phyloP scores from a whole-genome alignment of 768 basidiomycete genomes.

The Russula abietina region DNA sequence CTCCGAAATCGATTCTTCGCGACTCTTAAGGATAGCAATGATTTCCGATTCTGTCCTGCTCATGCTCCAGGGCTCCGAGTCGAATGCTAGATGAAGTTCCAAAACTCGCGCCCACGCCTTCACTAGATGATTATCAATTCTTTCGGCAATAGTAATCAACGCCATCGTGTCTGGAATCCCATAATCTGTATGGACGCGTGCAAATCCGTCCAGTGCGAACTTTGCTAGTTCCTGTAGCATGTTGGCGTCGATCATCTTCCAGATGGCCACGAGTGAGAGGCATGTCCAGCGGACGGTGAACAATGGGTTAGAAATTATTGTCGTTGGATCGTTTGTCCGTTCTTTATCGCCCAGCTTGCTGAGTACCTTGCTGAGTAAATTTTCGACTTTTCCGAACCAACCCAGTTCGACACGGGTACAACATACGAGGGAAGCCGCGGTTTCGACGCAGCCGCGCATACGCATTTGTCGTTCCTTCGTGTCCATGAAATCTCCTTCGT shows the following conservation, averaged over 20 bases:
- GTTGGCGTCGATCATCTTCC: not conserved
- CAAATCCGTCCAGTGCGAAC: not conserved
- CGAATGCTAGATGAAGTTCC: conserved; percentile 1
- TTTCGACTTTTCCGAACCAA: conserved; percentile 1
- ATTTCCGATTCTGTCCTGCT: not conserved
- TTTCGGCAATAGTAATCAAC: not conserved
- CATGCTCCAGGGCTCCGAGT: not conserved
- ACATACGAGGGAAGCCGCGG: not conserved
- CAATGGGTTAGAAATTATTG: not conserved
- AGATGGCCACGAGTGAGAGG: conserved; percentile 3
- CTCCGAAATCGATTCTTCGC: not conserved
- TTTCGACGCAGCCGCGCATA: not conserved
- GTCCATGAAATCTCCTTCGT: not conserved
- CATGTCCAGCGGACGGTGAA: conserved; percentile 1
- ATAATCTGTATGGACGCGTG: not conserved
- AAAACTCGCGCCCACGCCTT: not conserved
- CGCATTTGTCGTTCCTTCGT: not conserved
- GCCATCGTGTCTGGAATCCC: not conserved
- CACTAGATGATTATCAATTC: not conserved
- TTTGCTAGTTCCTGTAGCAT: not conserved
- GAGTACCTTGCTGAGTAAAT: not conserved
- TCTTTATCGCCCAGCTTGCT: not conserved
- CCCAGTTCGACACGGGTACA: not conserved
- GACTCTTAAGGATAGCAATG: not conserved
- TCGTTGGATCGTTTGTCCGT: not conserved